Percentiles rank a stretch among this genome's conserved stretches.
These are phyloP conservation scores for Saraca asoca DNA, from an alignment of 331 rosid species.

Conservation along the genomic window DNA sequence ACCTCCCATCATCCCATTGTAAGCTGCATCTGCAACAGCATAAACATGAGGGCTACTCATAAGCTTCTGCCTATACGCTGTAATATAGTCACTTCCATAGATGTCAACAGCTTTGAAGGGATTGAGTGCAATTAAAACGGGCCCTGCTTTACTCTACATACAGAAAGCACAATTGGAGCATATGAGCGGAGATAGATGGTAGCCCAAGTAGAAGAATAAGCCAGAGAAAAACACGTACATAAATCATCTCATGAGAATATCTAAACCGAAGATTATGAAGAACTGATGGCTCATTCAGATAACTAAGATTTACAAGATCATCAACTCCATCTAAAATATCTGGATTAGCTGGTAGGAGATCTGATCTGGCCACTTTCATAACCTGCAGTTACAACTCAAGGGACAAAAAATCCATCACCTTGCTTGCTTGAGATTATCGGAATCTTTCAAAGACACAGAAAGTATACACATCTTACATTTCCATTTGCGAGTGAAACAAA, in stretches of 20 bases:
- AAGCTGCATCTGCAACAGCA: slow-evolving; percentile 74
- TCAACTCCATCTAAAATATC: slow-evolving; percentile 85
- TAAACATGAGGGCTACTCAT: slow-evolving; percentile 77
- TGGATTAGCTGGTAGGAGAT: slow-evolving; percentile 89
- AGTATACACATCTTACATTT: slow-evolving; percentile 53
- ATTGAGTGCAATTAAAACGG: slow-evolving; percentile 80
- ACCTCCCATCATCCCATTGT: slow-evolving; percentile 88
- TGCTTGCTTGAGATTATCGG: slow-evolving; percentile 20
- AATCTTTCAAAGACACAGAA: slow-evolving; percentile 20
- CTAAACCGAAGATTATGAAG: slow-evolving; percentile 71
- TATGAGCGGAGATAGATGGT: slow-evolving; percentile 33
- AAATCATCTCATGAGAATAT: slow-evolving; percentile 77
- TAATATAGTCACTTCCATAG: slow-evolving; percentile 68
- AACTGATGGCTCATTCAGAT: slow-evolving; percentile 88
- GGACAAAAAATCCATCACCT: slow-evolving; percentile 32
- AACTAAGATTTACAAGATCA: slow-evolving; percentile 88
- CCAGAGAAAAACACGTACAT: slow-evolving; percentile 57
- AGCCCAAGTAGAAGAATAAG: slow-evolving; percentile 11
- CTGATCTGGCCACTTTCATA: slow-evolving; percentile 55
- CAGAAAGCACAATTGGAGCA: slow-evolving; percentile 37
- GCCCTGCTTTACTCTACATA: slow-evolving; percentile 90
- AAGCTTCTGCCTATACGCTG: slow-evolving; percentile 62
- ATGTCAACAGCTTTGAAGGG: slow-evolving; percentile 72
- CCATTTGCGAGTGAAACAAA: slow-evolving; percentile 68
- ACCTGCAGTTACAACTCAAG: slow-evolving; percentile 54